Base-by-base conservation (phyloP, 805 yeast genomes). In the Candida golubevii region DNA sequence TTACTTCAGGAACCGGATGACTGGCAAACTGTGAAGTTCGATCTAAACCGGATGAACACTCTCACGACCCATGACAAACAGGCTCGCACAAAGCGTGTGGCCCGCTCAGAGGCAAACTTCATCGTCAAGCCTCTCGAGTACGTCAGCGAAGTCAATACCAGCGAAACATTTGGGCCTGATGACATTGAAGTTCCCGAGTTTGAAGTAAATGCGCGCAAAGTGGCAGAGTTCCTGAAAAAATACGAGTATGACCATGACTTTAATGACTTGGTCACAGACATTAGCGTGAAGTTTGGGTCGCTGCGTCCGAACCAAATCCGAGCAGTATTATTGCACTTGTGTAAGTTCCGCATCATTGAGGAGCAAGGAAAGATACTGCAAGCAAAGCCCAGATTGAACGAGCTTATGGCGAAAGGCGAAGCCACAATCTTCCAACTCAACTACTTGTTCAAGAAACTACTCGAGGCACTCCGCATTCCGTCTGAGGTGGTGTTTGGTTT, bases 401-500 rank as follows among this genome's bases (percentile, higher is more conserved):
- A 69, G 45, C 59, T 77, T 3, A 63, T 79, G 59, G 58, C 57
- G 45, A 66, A 66, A 45, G 76, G 75, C 48, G 77, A 72, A 56
- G 91, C 81, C 40, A 80, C 75, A 42, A 64, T 88, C 1, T 83
- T 78, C 53, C 95, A 88, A 57, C 61, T 91, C 44, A 88, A 93
- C 8, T 80, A 85, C 69, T 64, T 88, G 15, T 85, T 88, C 61
- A 81, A 82, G 48, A 77, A 79, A 46, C 78, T 93, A 69, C 79
- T 91, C 38, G 80, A 77, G 42, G 72, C 83, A 0, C 67, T 90
- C 39, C 82, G 83, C 9, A 74, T 93, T 33, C 81, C 83, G 7
- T 79, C 88, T 51, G 93, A 86, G 48, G 73, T 88, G 1, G 80
- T 93, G 2, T 67, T 81, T 26, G 99, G 99, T 4, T 86, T 85